Conservation (phyloP, 176 grass and related monocot species). For the Pontederia crassipes region DNA sequence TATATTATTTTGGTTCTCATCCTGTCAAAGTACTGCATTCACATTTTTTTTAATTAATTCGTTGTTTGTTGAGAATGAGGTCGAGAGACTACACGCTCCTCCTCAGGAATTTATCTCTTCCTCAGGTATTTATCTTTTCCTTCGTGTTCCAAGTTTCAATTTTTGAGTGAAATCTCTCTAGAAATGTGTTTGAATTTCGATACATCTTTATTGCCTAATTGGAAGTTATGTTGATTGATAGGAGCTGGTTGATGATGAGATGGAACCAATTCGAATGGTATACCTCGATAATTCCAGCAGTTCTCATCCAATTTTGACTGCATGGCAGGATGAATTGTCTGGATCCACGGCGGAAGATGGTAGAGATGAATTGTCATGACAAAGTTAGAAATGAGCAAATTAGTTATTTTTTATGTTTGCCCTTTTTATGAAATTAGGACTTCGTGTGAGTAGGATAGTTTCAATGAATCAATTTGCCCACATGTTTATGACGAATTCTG, state of each 20-base stretch:
- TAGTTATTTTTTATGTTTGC: not conserved
- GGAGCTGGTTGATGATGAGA: slow-evolving; percentile 26
- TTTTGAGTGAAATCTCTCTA: not conserved
- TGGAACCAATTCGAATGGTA: slow-evolving; percentile 29
- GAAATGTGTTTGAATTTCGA: not conserved
- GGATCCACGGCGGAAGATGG: too few species aligned
- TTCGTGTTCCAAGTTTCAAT: not conserved
- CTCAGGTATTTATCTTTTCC: not conserved
- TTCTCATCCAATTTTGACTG: slow-evolving; percentile 9
- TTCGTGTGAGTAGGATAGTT: not conserved
- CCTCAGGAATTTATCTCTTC: slow-evolving; percentile 12
- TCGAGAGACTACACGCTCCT: slow-evolving; percentile 19
- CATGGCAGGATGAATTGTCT: slow-evolving; percentile 4
- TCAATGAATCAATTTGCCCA: slow-evolving; percentile 1
- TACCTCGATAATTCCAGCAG: slow-evolving; percentile 23
- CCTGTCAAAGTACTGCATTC: not conserved
- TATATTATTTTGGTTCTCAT: not conserved
- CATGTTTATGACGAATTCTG: slow-evolving; percentile 19
- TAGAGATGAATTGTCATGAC: not conserved
- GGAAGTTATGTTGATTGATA: slow-evolving; percentile 3
- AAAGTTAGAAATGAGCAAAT: not conserved
- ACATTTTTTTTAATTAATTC: not conserved
- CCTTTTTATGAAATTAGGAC: not conserved
- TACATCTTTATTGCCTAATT: not conserved
- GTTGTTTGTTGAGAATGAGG: slow-evolving; percentile 2